Base-by-base conservation (phyloP, 2,329 filamentous ascomycete genomes). In the Knoxdaviesia capensis region DNA sequence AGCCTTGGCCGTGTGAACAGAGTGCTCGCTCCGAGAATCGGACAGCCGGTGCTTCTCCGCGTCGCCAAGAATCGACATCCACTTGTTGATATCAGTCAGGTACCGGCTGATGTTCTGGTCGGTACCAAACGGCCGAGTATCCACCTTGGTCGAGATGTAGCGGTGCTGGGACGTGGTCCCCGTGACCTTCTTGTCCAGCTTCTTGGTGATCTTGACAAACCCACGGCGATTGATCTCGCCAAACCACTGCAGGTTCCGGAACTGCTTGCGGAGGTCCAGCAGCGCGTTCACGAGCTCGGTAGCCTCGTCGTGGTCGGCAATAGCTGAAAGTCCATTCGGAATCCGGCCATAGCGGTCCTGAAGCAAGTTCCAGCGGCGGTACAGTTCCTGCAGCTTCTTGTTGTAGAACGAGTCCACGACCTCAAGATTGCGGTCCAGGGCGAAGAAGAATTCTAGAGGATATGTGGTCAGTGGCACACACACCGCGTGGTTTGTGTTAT, bases 161-260 rank as follows among this genome's bases (percentile, higher is more conserved):
- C 77, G 74, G 55, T 83, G 77, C 62, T 94, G 87, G 0, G 83
- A 79, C 41, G 77, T 71, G 4, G 77, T 74, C 38, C 74, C 70
- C 1, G 80, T 70, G 3, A 94, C 74, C 62, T 93, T 94, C 64
- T 98, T 98, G 61, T 98, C 90, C 38, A 94, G 66, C 61, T 98
- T 98, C 66, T 98, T 98, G 41, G 90, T 94, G 58, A 98, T 98
- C 64, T 98, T 98, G 57, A 92, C 75, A 54, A 98, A 98, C 2
- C 90, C 90, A 48, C 84, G 72, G 41, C 87, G 75, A 58, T 98
- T 98, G 53, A 96, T 88, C 61, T 96, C 88, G 40, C 87, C 88
- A 56, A 96, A 98, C 87, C 87, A 96, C 58, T 93, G 83, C 41
- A 98, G 66, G 53, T 96, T 96, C 45, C 90, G 74, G 49, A 96